Evolutionary conservation across 2,329 filamentous ascomycete genomes (phyloP), one percentile per base, ranked within the genome.

Genomic region (Proliferodiscus dingleyae): DNA sequence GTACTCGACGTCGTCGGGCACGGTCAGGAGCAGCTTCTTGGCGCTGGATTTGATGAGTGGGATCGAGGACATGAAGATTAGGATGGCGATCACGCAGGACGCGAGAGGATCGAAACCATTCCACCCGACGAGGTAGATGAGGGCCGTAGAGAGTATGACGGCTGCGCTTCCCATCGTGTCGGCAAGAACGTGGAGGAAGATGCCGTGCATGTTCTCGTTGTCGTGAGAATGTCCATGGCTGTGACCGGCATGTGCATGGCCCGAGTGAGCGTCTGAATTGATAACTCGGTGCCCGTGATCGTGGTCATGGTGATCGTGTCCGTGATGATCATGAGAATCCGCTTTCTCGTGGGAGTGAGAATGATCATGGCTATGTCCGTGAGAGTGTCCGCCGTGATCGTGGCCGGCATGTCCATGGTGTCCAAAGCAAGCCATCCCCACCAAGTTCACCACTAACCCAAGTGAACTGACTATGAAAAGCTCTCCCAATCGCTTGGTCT

Each of bases 121-220:
- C 89, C 91, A 97, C 13, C 87, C 86, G 61, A 87, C 85, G 58
- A 88, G 83, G 61, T 94, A 85, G 0, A 94, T 95, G 18, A 97
- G 73, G 1, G 88, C 71, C 0, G 93, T 98, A 6, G 89, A 96
- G 26, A 89, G 80, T 51, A 98, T 95, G 38, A 98, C 93, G 1
- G 93, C 93, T 1, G 90, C 86, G 44, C 90, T 96, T 21, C 93
- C 93, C 23, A 97, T 81, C 0, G 93, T 95, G 64, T 98, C 93
- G 5, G 93, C 93, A 22, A 97, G 75, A 41, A 98, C 87, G 61
- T 98, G 93, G 16, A 98, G 73, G 66, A 95, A 98, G 55, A 98
- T 97, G 10, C 93, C 93, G 58, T 93, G 80, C 90, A 98, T 96
- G 63, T 98, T 98, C 60, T 98, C 93, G 64, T 95, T 95, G 51